phyloP scores from a whole-genome alignment of 2,329 filamentous ascomycete species.

The Fusarium nematophilum region DNA sequence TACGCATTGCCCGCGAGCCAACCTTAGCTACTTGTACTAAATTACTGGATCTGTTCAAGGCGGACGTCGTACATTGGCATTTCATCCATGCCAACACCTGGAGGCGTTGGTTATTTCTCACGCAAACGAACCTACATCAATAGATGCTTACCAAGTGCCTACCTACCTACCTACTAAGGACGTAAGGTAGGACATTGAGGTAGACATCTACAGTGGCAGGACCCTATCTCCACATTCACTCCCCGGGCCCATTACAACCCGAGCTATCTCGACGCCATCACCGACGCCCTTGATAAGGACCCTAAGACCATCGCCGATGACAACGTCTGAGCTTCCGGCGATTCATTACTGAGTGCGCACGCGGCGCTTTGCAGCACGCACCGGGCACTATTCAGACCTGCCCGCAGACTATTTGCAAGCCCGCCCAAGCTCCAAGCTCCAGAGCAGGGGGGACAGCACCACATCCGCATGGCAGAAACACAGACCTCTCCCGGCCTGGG shows the following conservation, averaged over 20 bases:
- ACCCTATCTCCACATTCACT: background rate
- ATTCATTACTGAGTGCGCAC: constrained; percentile 10
- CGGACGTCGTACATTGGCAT: no score
- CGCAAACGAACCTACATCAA: no score
- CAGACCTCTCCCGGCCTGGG: constrained; percentile 20
- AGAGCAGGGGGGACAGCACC: background rate
- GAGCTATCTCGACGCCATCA: constrained; percentile 1
- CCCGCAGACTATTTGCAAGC: constrained; percentile 8
- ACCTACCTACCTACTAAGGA: no score
- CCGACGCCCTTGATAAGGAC: no score
- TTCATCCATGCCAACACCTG: no score
- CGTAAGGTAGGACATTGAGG: no score
- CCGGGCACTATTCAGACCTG: constrained; percentile 10
- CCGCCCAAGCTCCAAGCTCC: constrained; percentile 3
- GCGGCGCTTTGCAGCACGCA: constrained; percentile 5
- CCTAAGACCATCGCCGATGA: constrained; percentile 14
- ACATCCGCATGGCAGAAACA: constrained; percentile 26
- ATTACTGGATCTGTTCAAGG: no score
- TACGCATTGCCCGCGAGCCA: no score
- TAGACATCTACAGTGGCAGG: no score
- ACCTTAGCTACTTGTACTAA: no score
- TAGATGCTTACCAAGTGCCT: no score
- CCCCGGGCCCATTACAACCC: background rate
- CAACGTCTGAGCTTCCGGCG: constrained; percentile 19
- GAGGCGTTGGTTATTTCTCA: no score